A percentile compares a stretch with the other conserved stretches of the same genome.
phyloP scores from a whole-genome alignment of 306 rosid genomes.

The Begonia peltatifolia region DNA sequence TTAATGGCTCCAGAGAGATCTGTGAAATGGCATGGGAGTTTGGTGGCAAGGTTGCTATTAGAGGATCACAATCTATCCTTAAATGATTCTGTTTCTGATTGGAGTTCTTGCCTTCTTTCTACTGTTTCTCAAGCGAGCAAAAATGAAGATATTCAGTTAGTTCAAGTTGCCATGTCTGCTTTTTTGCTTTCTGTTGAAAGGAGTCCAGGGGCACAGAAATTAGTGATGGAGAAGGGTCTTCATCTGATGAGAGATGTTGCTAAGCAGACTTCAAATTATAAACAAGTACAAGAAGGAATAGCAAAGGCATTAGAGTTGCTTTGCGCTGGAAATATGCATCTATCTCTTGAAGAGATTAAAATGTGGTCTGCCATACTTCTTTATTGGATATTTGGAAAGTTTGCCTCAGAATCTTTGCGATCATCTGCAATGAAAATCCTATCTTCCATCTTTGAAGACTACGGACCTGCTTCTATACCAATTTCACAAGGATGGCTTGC shows the following conservation, averaged over 20 bases:
- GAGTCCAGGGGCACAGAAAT: conserved; percentile 45
- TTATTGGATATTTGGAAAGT: conserved; percentile 68
- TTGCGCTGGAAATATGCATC: conserved; percentile 44
- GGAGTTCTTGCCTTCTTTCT: conserved; percentile 88
- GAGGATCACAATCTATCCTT: conserved; percentile 58
- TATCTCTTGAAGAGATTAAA: conserved; percentile 80
- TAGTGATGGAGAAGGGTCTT: conserved; percentile 86
- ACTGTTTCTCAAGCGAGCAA: conserved; percentile 72
- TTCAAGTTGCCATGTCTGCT: conserved; percentile 68
- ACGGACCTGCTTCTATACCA: conserved; percentile 60
- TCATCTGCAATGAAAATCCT: conserved; percentile 70
- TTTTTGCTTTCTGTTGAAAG: conserved; percentile 75
- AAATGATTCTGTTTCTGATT: conserved; percentile 71
- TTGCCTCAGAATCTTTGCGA: conserved; percentile 47
- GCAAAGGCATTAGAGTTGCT: conserved; percentile 75
- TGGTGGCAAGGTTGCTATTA: conserved; percentile 62
- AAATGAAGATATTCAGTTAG: conserved; percentile 70
- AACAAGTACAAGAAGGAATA: conserved; percentile 63
- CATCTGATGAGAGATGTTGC: conserved; percentile 70
- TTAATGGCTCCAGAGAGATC: conserved; percentile 93
- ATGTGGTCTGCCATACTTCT: conserved; percentile 86
- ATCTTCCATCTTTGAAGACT: conserved; percentile 56
- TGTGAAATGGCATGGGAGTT: conserved; percentile 93
- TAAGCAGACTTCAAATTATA: conserved; percentile 46
- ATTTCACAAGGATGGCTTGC: conserved; percentile 91